Conservation (phyloP, 1,284 basidiomycete species). For the Chalciporus sp. region DNA sequence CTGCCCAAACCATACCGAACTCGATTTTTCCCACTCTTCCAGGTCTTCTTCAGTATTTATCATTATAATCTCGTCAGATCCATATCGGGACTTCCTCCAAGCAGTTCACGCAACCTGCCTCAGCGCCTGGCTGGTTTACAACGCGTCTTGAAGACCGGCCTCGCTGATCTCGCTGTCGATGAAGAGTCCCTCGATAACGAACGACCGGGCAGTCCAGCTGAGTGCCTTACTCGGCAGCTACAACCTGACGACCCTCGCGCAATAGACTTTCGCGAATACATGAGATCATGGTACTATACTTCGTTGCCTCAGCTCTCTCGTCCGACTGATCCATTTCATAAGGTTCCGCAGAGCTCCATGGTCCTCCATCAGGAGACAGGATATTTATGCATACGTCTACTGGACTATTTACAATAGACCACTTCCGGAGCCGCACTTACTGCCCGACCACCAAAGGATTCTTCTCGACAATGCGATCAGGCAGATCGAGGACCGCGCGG, state of each 20-base stretch:
- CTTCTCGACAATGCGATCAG: conserved; percentile 62
- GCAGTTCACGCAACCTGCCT: conserved; percentile 46
- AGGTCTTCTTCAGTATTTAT: conserved; percentile 82
- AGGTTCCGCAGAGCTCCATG: conserved; percentile 78
- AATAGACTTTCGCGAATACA: conserved; percentile 71
- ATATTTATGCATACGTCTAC: conserved; percentile 79
- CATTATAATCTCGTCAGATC: conserved; percentile 57
- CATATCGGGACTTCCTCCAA: conserved; percentile 55
- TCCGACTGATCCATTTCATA: conserved; percentile 10
- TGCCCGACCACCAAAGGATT: conserved; percentile 48
- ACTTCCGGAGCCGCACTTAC: conserved; percentile 51
- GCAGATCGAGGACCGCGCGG: conserved; percentile 74
- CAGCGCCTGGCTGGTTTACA: conserved; percentile 64
- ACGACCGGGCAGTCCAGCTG: conserved; percentile 63
- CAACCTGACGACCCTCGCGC: conserved; percentile 70
- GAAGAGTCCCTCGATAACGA: conserved; percentile 54
- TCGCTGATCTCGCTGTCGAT: conserved; percentile 56
- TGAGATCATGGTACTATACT: conserved; percentile 57
- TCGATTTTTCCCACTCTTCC: conserved; percentile 8
- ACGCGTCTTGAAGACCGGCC: conserved; percentile 57
- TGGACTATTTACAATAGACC: conserved; percentile 81
- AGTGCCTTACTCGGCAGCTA: conserved; percentile 53
- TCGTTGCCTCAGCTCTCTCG: neutral
- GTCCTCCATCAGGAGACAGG: conserved; percentile 66
- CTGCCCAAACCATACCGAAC: neutral